Evolutionary conservation across 371 early-diverging fungal species (phyloP).

Genomic region (Furculomyces boomerangus): DNA sequence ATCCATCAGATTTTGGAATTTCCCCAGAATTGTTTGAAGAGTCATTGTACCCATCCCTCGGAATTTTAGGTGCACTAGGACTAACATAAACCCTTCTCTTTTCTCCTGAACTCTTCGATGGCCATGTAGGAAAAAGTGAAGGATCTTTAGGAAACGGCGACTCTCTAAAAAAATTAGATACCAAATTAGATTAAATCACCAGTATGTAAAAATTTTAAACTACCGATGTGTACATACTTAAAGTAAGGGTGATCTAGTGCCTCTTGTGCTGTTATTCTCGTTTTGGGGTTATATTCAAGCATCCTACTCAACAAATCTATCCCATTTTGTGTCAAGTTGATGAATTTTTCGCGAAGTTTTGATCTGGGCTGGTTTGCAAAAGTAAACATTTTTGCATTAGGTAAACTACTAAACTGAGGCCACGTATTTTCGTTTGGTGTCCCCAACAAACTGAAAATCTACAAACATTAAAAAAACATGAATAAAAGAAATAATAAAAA

Average conservation of each 20-base stretch:
- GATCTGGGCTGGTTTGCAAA: slow-evolving; percentile 41
- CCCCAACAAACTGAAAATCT: background rate
- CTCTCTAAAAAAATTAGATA: slow-evolving; percentile 81
- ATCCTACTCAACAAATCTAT: slow-evolving; percentile 57
- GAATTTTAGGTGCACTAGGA: background rate
- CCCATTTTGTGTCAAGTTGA: slow-evolving; percentile 30
- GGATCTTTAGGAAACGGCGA: slow-evolving; percentile 81
- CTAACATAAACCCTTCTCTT: slow-evolving; percentile 5
- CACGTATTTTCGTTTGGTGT: background rate
- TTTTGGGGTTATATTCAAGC: slow-evolving; percentile 84
- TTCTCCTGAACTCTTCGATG: slow-evolving; percentile 65
- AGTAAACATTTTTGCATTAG: slow-evolving; percentile 38
- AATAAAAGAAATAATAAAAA: slow-evolving; percentile 33
- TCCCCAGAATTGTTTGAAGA: too few relatives aligned
- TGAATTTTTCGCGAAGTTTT: slow-evolving; percentile 28
- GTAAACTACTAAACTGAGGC: background rate
- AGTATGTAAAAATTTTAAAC: slow-evolving; percentile 82
- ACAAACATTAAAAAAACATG: background rate
- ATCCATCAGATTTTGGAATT: too few relatives aligned
- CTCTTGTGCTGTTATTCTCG: slow-evolving; percentile 72
- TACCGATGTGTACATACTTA: slow-evolving; percentile 48
- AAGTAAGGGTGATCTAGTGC: slow-evolving; percentile 85
- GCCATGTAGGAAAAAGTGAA: slow-evolving; percentile 87
- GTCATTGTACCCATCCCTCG: background rate
- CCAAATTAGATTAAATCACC: slow-evolving; percentile 92